Conservation (phyloP, 768 basidiomycete species). For the Myochromella boudieri region DNA sequence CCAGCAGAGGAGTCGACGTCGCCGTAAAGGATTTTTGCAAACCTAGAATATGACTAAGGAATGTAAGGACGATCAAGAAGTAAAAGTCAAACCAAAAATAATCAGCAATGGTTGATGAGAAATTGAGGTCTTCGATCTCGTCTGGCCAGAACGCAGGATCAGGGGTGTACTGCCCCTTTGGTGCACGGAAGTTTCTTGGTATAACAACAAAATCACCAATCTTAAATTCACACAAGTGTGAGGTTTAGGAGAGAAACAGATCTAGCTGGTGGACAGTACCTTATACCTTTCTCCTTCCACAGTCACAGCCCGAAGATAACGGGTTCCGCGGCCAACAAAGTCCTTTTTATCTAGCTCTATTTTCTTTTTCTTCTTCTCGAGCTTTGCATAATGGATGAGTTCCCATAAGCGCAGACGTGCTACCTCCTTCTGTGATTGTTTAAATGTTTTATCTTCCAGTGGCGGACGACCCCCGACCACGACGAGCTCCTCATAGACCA, state of each 20-base stretch:
- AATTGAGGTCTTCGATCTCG: conserved; percentile 31
- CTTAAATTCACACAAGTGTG: conserved; percentile 32
- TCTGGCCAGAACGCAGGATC: conserved; percentile 33
- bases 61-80: background rate
- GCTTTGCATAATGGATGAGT: conserved; percentile 25
- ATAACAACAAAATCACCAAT: conserved; percentile 63
- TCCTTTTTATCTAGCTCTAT: conserved; percentile 32
- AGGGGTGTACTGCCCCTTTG: conserved; percentile 22
- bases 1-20: conserved; percentile 36
- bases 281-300: conserved; percentile 45
- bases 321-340: conserved; percentile 29
- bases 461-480: conserved; percentile 51
- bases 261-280: conserved; percentile 28
- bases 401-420: conserved; percentile 25
- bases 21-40: conserved; percentile 62
- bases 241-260: background rate
- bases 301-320: conserved; percentile 36
- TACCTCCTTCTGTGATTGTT: conserved; percentile 25
- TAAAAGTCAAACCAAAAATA: conserved; percentile 83
- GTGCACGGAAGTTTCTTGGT: conserved; percentile 28
- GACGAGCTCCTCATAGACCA: conserved; percentile 53
- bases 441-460: conserved; percentile 23
- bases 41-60: conserved; percentile 42
- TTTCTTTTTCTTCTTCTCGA: conserved; percentile 23
- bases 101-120: conserved; percentile 43